Base-by-base conservation (phyloP, 164 flowering plant genomes). In the Magnolia changhungtana region DNA sequence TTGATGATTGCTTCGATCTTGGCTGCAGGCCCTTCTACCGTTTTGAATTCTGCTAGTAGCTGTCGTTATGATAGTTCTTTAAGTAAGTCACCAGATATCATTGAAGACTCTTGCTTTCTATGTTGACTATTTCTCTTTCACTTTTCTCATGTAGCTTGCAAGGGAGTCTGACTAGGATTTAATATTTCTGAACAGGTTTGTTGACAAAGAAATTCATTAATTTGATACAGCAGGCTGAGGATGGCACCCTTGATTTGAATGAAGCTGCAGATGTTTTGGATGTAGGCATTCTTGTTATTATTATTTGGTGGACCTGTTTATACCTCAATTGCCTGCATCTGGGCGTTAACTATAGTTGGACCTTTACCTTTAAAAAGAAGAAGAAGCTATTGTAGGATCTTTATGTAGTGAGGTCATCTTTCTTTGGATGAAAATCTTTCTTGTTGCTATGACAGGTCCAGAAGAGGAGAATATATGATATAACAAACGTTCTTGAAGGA, bases 401-500 rank as follows among this genome's bases (percentile, higher is more conserved):
- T 24, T 20, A 14, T 67, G n/a, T 16, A 10, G 7, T 63, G 10
- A 19, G 55, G 20, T 75, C 8, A 16, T 16, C 65, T 63, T 31
- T 37, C 21, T 63, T 64, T 18, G 8, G 18, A 23, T 71, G 51
- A 72, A 76, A 20, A 9, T 64, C 45, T 63, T 66, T 61, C 72
- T 27, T 19, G 50, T 29, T 81, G 66, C 20, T 65, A 76, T 70
- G 66, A 24, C 86, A 91, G 95, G 96, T 92, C 52, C 97, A 92
- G 77, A 93, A 96, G 82, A 86, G 98, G 85, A 88, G 99, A 77
- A 92, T 93, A 84, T 93, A 93, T 85, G 98, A 96, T 79, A 93
- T 96, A 67, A 96, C 99, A 50, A 93, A 95, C 90, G 99, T 95
- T 69, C 90, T 93, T 66, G 99, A 93, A 85, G 99, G 99, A 79